Percentiles rank a stretch among this genome's conserved stretches.
Evolutionary conservation across 169 alveolate species (phyloP).

Genomic region (Plasmodium gonderi): DNA sequence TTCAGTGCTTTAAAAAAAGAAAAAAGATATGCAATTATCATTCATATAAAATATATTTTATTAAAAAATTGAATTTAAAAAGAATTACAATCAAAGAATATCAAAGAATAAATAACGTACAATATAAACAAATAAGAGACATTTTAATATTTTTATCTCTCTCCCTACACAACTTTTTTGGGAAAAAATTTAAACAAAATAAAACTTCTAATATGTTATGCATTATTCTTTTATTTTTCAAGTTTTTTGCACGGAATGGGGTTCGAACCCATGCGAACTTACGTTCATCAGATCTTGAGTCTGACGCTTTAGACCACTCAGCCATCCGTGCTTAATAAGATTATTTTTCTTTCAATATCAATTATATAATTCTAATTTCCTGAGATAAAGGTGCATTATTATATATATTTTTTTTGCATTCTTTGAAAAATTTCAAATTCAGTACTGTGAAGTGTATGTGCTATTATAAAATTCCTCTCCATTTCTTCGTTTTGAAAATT

Average conservation of each 20-base stretch:
- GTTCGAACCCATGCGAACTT: conserved; percentile 88
- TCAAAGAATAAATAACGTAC: too few relatives aligned
- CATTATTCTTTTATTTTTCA: neutral
- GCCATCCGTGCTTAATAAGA: conserved; percentile 80
- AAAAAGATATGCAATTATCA: too few relatives aligned
- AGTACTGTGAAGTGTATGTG: neutral
- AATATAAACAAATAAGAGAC: too few relatives aligned
- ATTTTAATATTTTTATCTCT: too few relatives aligned
- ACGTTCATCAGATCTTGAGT: conserved; percentile 88
- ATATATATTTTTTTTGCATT: neutral
- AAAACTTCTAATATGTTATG: neutral
- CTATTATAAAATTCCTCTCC: neutral
- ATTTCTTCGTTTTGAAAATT: neutral
- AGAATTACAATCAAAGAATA: too few relatives aligned
- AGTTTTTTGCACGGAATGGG: conserved; percentile 82
- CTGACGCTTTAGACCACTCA: conserved; percentile 89
- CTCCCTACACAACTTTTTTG: too few relatives aligned
- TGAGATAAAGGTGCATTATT: neutral
- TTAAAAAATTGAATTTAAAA: too few relatives aligned
- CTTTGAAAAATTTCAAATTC: neutral
- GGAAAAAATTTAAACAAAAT: too few relatives aligned
- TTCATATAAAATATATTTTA: too few relatives aligned
- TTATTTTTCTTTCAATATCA: neutral
- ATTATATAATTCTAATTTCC: neutral
- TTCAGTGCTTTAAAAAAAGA: too few relatives aligned